Evolutionary conservation across 1,284 basidiomycete genomes (phyloP), one percentile per base, ranked within the genome.

Genomic region (Ganoderma boninense): DNA sequence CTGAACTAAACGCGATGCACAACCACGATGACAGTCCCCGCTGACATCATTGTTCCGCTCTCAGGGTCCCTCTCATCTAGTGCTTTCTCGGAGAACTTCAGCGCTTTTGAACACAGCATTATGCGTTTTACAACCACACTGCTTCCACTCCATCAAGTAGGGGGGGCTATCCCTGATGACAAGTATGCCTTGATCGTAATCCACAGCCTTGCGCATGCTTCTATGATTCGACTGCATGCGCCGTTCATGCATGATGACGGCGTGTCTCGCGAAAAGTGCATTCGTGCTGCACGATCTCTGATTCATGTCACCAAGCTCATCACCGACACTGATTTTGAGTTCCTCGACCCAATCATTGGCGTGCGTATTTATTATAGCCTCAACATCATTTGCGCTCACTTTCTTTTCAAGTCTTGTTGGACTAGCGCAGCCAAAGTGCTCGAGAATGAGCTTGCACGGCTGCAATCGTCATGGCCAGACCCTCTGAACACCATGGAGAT

Each of bases 321-420:
- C 68, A 79, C 84, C 35, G 90, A 92, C 46, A 80, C 86, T 75
- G 91, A 93, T 76, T 91, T 87, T 71, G 85, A 87, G 54, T 91
- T 88, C 78, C 84, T 94, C 42, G 92, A 94, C 81, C 92, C 92
- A 29, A 87, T 93, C 73, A 84, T 93, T 71, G 91, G 90, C 69
- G 92, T 93, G 82, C 74, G 91, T 83, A 18, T n/a, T 18, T 57
- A 23, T 29, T 40, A 66, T 68, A 64, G 68, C 20, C 20, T 62
- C 0, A 16, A 69, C 71, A 54, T 70, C 23, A 5, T 32, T 11
- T 32, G 38, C 42, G 56, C 68, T 68, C 29, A 73, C 57, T 20
- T 2, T 63, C 64, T 61, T 70, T 64, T 64, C 61, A 70, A 93
- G 91, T 87, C 89, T 20, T 93, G 92, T 75, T 93, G 92, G 91